These are phyloP conservation scores for Colletotrichum australisinense DNA, from an alignment of 2,329 filamentous ascomycete genomes.

Conservation along the genomic window DNA sequence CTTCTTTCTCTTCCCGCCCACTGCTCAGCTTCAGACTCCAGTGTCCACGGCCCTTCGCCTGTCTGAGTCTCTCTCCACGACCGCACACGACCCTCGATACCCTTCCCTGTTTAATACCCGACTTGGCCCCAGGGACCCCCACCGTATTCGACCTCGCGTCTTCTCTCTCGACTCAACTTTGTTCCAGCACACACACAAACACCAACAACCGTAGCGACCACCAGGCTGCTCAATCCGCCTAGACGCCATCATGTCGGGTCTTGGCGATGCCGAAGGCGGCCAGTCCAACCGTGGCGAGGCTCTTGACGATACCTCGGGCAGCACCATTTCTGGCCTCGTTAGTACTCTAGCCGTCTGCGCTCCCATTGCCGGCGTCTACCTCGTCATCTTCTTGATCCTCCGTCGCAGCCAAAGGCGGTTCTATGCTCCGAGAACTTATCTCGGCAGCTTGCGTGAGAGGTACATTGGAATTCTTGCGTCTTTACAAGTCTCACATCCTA, in stretches of 20 bases:
- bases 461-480: slow-evolving; percentile 35
- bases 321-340: slow-evolving; percentile 47
- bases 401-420: slow-evolving; percentile 57
- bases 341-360: slow-evolving; percentile 66
- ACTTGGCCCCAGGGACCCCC: slow-evolving; percentile 25
- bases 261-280: not conserved
- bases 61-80: slow-evolving; percentile 10
- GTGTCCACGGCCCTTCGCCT: not conserved
- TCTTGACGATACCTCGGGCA: not conserved
- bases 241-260: slow-evolving; percentile 20
- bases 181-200: not conserved
- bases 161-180: not conserved
- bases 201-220: not conserved
- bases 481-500: not conserved
- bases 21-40: too few species aligned
- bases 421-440: slow-evolving; percentile 63
- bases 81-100: not conserved
- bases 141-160: not conserved
- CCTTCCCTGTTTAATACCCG: slow-evolving; percentile 31
- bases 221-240: slow-evolving; percentile 5
- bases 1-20: not conserved
- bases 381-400: slow-evolving; percentile 57
- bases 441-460: slow-evolving; percentile 58
- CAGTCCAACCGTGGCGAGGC: slow-evolving; percentile 20
- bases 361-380: slow-evolving; percentile 54